Conservation (phyloP, 2,329 filamentous ascomycete species). For the Neofusicoccum laricinum region DNA sequence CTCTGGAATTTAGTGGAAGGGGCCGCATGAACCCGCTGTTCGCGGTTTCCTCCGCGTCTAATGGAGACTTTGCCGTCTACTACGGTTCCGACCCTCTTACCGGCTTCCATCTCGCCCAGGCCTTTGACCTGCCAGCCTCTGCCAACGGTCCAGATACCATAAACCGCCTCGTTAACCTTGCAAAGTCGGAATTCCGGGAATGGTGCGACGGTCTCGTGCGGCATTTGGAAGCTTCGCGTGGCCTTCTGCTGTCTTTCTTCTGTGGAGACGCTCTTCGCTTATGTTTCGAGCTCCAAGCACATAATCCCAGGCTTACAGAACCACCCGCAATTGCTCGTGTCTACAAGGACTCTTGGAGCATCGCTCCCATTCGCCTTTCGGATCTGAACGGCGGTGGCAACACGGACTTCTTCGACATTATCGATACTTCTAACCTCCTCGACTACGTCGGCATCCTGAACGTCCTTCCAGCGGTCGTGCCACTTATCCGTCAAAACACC, state of each 20-base stretch:
- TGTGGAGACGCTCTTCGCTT: conserved; percentile 51
- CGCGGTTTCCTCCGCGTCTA: conserved; percentile 27
- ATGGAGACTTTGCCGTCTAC: conserved; percentile 40
- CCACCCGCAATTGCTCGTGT: conserved; percentile 44
- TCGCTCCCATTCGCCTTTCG: conserved; percentile 41
- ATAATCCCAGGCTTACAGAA: conserved; percentile 19
- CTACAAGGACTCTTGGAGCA: conserved; percentile 43
- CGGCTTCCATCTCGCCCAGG: conserved; percentile 55
- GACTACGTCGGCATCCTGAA: conserved; percentile 47
- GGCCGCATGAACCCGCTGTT: conserved; percentile 43
- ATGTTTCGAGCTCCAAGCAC: conserved; percentile 50
- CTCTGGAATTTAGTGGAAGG: conserved; percentile 15
- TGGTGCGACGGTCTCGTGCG: conserved; percentile 46
- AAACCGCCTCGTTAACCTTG: conserved; percentile 28
- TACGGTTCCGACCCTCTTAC: conserved; percentile 52
- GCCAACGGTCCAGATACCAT: background rate
- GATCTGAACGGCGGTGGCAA: background rate
- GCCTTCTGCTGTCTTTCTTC: conserved; percentile 45
- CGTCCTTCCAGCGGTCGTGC: conserved; percentile 45
- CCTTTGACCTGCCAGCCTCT: conserved; percentile 7
- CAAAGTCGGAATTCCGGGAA: conserved; percentile 45
- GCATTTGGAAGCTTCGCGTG: conserved; percentile 19
- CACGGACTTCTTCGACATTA: conserved; percentile 50
- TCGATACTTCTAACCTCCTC: conserved; percentile 53
- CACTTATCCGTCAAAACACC: conserved; percentile 45